These are phyloP conservation scores for Camptophora hylomeconis DNA, from an alignment of 2,329 filamentous ascomycete genomes.

Conservation along the genomic window DNA sequence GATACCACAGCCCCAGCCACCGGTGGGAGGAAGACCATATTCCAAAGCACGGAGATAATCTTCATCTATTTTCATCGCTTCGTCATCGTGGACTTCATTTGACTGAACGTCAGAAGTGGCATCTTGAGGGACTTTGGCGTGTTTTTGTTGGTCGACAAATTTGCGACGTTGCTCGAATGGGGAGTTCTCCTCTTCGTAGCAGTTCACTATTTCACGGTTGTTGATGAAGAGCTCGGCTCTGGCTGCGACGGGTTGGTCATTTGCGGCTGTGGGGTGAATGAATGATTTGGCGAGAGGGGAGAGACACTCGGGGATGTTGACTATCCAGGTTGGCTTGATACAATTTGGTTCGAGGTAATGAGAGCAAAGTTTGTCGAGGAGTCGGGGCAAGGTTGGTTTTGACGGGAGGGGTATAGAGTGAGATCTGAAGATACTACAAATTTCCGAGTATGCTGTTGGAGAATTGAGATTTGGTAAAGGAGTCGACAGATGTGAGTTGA, in stretches of 20 bases:
- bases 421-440: constrained; percentile 43
- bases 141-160: constrained; percentile 49
- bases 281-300: constrained; percentile 86
- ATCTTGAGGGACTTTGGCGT: constrained; percentile 11
- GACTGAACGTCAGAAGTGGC: constrained; percentile 28
- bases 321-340: constrained; percentile 59
- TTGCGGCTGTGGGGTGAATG: constrained; percentile 43
- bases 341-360: constrained; percentile 69
- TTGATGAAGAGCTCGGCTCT: constrained; percentile 75
- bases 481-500: constrained; percentile 55
- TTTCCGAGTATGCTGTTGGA: constrained; percentile 42
- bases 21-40: constrained; percentile 85
- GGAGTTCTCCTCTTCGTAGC: constrained; percentile 96
- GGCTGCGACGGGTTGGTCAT: constrained; percentile 61
- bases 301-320: constrained; percentile 77
- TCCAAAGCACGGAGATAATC: constrained; percentile 75
- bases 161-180: constrained; percentile 77
- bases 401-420: constrained; percentile 37
- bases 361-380: constrained; percentile 71
- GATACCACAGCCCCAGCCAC: constrained; percentile 89
- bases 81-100: constrained; percentile 28
- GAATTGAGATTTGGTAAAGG: constrained; percentile 50
- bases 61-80: constrained; percentile 51
- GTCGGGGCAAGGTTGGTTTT: constrained; percentile 47
- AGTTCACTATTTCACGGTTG: constrained; percentile 77